Evolutionary conservation across 805 yeast genomes (phyloP), one percentile per base, ranked within the genome.

Genomic region (Lipomyces japonicus): DNA sequence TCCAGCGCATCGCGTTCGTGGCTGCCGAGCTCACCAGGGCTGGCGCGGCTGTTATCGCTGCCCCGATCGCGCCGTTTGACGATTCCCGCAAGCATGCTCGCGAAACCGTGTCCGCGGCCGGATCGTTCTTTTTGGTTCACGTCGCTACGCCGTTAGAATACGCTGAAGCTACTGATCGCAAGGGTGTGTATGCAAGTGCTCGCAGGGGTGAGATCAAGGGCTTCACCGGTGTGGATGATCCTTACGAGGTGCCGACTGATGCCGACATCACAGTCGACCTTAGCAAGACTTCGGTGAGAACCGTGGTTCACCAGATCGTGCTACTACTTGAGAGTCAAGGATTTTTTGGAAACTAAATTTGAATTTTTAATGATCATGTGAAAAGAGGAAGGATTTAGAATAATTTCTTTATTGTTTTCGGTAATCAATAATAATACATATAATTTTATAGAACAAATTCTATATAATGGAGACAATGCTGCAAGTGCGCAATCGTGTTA

Each of bases 41-140:
- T n/a, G 97, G 97, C 50, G 74, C 95, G 7, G 97, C 95, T 61
- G 91, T 91, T 37, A 84, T 90, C 58, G 77, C 85, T 43, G 79
- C 83, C 14, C 76, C 81, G 46, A 67, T 71, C 50, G 77, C 81
- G 25, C 72, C 76, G 9, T 70, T 71, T 31, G 68, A 70, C 36
- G 68, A 67, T 39, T 73, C 75, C 52, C 69, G 79, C 37, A 63
- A 67, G n/a, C 52, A 56, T 14, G 75, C 77, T 26, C 72, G 72
- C 52, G 69, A 70, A 50, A 63, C 68, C 23, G 69, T 77, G 30
- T 72, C 76, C 58, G 73, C 73, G 66, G 66, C 73, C 44, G 82
- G 82, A 46, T 63, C 76, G 10, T 78, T 78, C 66, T 69, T 76
- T 63, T 64, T 73, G 14, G 77, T 79, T 25, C 77, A 79, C 44